Percentiles rank a stretch among this genome's conserved stretches.
phyloP scores from a whole-genome alignment of 2,329 filamentous ascomycete species.

The Colletotrichum navitas region DNA sequence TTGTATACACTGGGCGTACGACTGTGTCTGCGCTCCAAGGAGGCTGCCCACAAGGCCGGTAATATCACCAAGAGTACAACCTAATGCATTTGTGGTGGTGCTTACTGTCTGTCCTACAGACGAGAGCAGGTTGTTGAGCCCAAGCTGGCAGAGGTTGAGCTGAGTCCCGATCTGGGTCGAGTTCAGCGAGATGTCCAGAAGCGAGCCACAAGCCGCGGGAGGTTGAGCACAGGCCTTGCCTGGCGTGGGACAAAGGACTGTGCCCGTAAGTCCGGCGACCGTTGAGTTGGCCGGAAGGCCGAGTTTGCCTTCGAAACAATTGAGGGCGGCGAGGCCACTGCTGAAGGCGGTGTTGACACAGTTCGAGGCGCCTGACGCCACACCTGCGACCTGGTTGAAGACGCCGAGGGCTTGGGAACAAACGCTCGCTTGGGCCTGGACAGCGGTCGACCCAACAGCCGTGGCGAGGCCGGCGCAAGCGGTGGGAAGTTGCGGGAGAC shows the following conservation, averaged over 20 bases:
- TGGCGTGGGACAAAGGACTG: conserved; percentile 3
- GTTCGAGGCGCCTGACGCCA: neutral
- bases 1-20: conserved; percentile 14
- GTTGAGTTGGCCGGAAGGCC: neutral
- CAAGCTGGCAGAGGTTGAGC: conserved; percentile 10
- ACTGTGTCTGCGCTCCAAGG: neutral
- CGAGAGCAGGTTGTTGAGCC: neutral
- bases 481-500: neutral
- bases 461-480: conserved; percentile 4
- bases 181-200: conserved; percentile 10
- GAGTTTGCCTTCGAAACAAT: conserved; percentile 8
- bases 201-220: conserved; percentile 8
- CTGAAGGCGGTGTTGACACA: neutral
- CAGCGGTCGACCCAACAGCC: too few species aligned
- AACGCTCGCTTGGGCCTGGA: neutral
- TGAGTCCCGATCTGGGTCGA: neutral
- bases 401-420: conserved; percentile 1
- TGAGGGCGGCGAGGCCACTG: neutral
- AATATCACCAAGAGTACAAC: neutral
- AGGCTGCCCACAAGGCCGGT: neutral
- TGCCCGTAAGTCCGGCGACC: neutral
- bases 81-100: neutral
- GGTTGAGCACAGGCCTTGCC: neutral
- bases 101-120: neutral
- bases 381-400: neutral